phyloP scores from a whole-genome alignment of 1,139 yeast species.

The Kluyveromyces sp. region DNA sequence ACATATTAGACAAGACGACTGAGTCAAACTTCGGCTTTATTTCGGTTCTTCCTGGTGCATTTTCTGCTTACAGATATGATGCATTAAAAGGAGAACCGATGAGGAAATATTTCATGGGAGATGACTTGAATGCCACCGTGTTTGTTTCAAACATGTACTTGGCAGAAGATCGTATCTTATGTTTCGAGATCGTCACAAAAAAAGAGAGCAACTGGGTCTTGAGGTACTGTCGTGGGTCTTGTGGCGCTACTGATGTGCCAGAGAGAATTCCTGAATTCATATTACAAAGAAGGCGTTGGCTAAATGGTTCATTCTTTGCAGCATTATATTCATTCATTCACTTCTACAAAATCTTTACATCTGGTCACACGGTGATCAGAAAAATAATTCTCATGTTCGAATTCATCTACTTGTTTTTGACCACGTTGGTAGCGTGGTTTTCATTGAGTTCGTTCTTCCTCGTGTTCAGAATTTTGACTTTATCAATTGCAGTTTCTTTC shows the following conservation, averaged over 20 bases:
- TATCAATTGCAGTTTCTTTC: constrained; percentile 52
- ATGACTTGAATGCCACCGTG: constrained; percentile 57
- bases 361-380: constrained; percentile 69
- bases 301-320: constrained; percentile 95
- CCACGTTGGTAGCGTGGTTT: constrained; percentile 71
- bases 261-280: constrained; percentile 79
- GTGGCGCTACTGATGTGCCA: constrained; percentile 95
- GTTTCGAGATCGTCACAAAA: constrained; percentile 88
- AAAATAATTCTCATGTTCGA: constrained; percentile 70
- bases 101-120: constrained; percentile 88
- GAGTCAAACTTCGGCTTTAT: constrained; percentile 87
- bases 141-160: constrained; percentile 91
- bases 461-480: constrained; percentile 71
- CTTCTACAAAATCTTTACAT: constrained; percentile 62
- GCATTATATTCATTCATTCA: constrained; percentile 78
- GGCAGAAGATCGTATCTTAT: constrained; percentile 91
- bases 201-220: constrained; percentile 75
- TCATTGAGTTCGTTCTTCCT: constrained; percentile 73
- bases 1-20: constrained; percentile 82
- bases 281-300: constrained; percentile 91
- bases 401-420: constrained; percentile 64
- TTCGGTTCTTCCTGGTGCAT: constrained; percentile 87
- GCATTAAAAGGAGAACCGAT: constrained; percentile 84
- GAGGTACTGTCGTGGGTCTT: constrained; percentile 81
- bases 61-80: constrained; percentile 77